These are phyloP conservation scores for Pterocarpus macrocarpus DNA, from an alignment of 306 rosid species.

Conservation along the genomic window DNA sequence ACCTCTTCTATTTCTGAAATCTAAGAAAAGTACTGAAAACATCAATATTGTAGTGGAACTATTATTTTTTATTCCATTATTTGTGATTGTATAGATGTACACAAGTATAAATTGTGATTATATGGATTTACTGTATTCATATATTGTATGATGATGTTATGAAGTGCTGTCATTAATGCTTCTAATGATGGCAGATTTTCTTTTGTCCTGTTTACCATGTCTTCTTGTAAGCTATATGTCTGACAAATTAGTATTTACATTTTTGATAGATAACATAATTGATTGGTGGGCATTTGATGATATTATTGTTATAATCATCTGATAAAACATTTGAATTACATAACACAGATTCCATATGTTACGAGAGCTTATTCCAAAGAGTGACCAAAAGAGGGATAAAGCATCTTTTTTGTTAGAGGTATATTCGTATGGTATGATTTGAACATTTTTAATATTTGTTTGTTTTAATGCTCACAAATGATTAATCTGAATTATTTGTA, in stretches of 20 bases:
- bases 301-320: conserved; percentile 9
- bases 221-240: not conserved
- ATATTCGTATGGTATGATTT: conserved; percentile 18
- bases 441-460: conserved; percentile 6
- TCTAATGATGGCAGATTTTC: no score
- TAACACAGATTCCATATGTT: conserved; percentile 89
- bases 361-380: conserved; percentile 90
- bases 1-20: no score
- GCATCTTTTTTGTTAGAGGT: conserved; percentile 99
- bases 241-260: conserved; percentile 20
- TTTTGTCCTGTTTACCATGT: no score
- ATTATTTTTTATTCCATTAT: no score
- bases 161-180: no score
- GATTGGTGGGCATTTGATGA: not conserved
- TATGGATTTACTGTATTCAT: no score
- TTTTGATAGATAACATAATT: conserved; percentile 1
- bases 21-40: no score
- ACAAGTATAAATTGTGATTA: no score
- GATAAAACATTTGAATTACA: conserved; percentile 32
- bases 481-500: conserved; percentile 46
- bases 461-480: conserved; percentile 13
- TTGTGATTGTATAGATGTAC: no score
- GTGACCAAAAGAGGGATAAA: conserved; percentile 99
- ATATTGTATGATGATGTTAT: no score
- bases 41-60: no score